A percentile compares a stretch with the other conserved stretches of the same genome.
phyloP scores from a whole-genome alignment of 148 eudicot genomes.

The Fagopyrum tataricum region DNA sequence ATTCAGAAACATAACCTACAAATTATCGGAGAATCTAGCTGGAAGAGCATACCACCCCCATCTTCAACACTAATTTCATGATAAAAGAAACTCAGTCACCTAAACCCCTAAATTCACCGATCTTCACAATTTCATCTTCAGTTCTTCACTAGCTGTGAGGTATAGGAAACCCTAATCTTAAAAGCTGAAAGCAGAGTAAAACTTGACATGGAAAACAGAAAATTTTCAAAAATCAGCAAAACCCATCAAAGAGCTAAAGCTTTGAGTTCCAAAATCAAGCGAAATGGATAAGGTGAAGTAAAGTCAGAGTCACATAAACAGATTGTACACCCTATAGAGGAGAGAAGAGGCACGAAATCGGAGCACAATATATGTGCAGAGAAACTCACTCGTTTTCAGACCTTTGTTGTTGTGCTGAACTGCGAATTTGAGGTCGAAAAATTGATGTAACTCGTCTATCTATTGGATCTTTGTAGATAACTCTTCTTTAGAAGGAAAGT shows the following conservation, averaged over 20 bases:
- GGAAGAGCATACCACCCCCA: background rate
- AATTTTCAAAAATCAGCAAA: background rate
- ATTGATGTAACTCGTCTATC: background rate
- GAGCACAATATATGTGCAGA: background rate
- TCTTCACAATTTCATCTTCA: background rate
- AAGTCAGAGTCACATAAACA: background rate
- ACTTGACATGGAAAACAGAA: background rate
- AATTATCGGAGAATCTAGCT: background rate
- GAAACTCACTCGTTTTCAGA: background rate
- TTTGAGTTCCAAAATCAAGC: background rate
- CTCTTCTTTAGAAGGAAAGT: no score
- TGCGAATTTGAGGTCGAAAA: background rate
- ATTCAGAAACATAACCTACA: no score
- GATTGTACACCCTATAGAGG: background rate
- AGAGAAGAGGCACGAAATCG: background rate
- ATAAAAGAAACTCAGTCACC: background rate
- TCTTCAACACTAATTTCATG: background rate
- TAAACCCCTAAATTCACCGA: background rate
- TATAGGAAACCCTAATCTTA: background rate
- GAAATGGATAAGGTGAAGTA: background rate
- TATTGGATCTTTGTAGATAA: no score
- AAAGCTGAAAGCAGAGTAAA: background rate
- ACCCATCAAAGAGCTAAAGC: background rate
- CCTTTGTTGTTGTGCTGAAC: background rate
- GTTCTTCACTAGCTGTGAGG: background rate